Conservation (phyloP, 2,329 filamentous ascomycete species). For the Diplodia sapinea region DNA sequence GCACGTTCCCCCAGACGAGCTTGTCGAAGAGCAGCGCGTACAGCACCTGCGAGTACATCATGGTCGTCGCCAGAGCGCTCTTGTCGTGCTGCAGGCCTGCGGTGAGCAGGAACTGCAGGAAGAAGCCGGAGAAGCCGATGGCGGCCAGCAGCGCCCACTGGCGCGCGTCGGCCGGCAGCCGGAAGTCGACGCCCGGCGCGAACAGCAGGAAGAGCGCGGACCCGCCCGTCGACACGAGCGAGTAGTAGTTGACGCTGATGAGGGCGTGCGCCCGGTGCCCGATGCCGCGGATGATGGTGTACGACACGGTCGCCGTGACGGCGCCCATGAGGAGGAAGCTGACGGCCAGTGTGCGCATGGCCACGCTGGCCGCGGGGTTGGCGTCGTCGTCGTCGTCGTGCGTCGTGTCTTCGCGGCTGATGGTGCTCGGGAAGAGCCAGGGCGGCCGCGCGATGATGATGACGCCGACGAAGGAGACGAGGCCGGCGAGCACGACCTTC, state of each 20-base stretch:
- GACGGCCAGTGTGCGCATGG: slow-evolving; percentile 71
- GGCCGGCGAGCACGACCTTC: slow-evolving; percentile 74
- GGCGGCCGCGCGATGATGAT: slow-evolving; percentile 78
- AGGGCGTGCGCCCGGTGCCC: slow-evolving; percentile 78
- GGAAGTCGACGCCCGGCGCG: slow-evolving; percentile 61
- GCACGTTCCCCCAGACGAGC: slow-evolving; percentile 56
- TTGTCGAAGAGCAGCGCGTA: slow-evolving; percentile 68
- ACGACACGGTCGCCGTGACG: slow-evolving; percentile 72
- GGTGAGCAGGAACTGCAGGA: slow-evolving; percentile 81
- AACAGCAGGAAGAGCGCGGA: slow-evolving; percentile 62
- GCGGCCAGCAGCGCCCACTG: slow-evolving; percentile 72
- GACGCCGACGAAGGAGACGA: slow-evolving; percentile 77
- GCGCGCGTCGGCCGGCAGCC: slow-evolving; percentile 56
- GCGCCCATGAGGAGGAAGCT: slow-evolving; percentile 74
- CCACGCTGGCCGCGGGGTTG: slow-evolving; percentile 50
- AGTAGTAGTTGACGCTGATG: slow-evolving; percentile 83
- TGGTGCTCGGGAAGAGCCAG: slow-evolving; percentile 53
- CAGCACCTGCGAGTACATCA: slow-evolving; percentile 70
- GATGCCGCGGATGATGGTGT: slow-evolving; percentile 76
- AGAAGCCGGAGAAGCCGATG: slow-evolving; percentile 73
- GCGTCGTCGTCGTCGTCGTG: slow-evolving; percentile 34
- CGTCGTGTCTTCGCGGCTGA: not conserved
- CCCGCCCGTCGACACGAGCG: slow-evolving; percentile 69
- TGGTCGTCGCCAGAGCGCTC: slow-evolving; percentile 63
- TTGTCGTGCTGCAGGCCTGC: slow-evolving; percentile 74